Base-by-base conservation (phyloP, 371 early-diverging fungal genomes). In the Mortierella sp. region DNA sequence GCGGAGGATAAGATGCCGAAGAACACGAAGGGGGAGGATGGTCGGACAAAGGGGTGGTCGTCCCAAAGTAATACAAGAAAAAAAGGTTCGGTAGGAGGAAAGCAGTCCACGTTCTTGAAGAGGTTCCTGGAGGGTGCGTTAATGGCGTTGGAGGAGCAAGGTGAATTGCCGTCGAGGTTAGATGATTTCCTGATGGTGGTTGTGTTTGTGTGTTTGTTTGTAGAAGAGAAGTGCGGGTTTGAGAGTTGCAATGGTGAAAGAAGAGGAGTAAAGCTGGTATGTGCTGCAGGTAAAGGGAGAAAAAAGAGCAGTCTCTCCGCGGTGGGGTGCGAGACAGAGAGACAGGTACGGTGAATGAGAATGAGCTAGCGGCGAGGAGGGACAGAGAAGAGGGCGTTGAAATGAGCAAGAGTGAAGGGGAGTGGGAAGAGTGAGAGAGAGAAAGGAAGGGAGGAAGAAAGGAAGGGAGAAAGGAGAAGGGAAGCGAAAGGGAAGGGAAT, bases 251-350 rank as follows among this genome's bases (percentile, higher is more conserved):
- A 60, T 60, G 60, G 32, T 60, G 14, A 65, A 16, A 29, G 14
- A 18, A 29, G 56, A 11, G 56, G 56, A n/a, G 56, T n/a, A 18
- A 29, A 63, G 65, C 8, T 38, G 65, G 65, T 65, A 65, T 65
- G 65, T 65, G 68, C 21, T 41, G 70, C 68, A 55, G 76, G 35
- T 35, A 35, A 70, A 51, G 35, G 10, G 35, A 44, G 12, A 43
- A 27, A 44, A 72, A 65, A 78, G 78, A 76, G 70, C 78, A 77
- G 73, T 72, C 79, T 65, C 56, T 51, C 48, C 14, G 11, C 8
- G 16, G 63, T 51, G 38, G 4, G 4, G 65, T 8, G 65, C 65
- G 4, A 65, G 35, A 32, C 38, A 63, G 16, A 63, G 32, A 32
- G 38, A 63, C 65, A 38, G 65, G 63, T 29, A 63, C 65, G 65